Evolutionary conservation across 2,329 filamentous ascomycete species (phyloP), one percentile per base, ranked within the genome.

Genomic region (Sphaerulina vaccinii): DNA sequence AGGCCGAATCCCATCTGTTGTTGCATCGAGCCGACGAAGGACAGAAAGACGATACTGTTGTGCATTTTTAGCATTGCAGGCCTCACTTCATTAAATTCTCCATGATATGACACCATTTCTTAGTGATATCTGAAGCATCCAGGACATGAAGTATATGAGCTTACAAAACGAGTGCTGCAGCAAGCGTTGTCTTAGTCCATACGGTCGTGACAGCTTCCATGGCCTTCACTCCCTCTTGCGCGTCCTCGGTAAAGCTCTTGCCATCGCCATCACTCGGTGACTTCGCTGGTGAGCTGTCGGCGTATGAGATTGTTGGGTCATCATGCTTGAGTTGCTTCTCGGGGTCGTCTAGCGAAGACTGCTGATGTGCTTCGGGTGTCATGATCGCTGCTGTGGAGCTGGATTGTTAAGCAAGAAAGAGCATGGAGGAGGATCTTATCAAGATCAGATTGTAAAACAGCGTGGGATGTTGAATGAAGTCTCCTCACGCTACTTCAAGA

Each of bases 161-260:
- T n/a, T n/a, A n/a, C n/a, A 69, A 64, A 11, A 74, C 58, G 13
- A 46, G 33, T 9, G 43, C 43, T 11, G 43, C 43, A 22, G 32
- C 43, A 2, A 46, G 22, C 1, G 68, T 66, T 37, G 63, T 62
- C 52, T 66, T 70, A 35, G 59, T 62, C 73, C 72, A 75, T 4
- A 71, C 67, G 11, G 67, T 60, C 0, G 72, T 73, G 16, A 71
- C 70, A 19, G 73, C 72, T 47, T 73, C 65, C n/a, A 69, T 67
- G 22, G 68, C 65, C 59, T 73, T 65, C 1, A 74, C 67, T 51
- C 72, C 73, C 21, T 65, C 54, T 32, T 73, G 68, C 41, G 67
- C 69, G 22, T 35, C 29, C 22, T 38, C 24, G 35, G 43, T 46
- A 23, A 39, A 38, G 6, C 41, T 46, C 19, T 51, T 41, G 24